Conservation (phyloP, 1,139 yeast species). For the Suhomyces choctaworum region DNA sequence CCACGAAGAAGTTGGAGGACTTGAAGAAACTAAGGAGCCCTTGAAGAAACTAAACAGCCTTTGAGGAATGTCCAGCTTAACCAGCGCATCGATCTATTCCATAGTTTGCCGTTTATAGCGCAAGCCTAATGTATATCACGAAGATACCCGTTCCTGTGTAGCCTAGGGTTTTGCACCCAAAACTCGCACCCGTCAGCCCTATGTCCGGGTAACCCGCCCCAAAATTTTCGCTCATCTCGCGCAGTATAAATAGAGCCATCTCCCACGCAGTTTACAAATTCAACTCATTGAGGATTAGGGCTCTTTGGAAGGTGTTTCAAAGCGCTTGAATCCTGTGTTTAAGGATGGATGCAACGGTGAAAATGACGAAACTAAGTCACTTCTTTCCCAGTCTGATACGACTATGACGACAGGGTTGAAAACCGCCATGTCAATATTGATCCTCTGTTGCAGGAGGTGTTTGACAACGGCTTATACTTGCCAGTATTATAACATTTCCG, state of each 20-base stretch:
- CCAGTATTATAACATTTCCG: constrained; percentile 80
- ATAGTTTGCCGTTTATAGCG: no score
- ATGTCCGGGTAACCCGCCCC: constrained; percentile 15
- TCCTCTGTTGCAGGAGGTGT: constrained; percentile 40
- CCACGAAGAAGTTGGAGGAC: constrained; percentile 23
- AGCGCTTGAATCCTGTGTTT: constrained; percentile 9
- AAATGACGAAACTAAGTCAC: constrained; percentile 62
- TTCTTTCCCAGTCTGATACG: constrained; percentile 85
- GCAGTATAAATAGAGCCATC: constrained; percentile 14
- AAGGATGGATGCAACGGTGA: constrained; percentile 14
- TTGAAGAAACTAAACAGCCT: no score
- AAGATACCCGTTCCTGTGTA: no score
- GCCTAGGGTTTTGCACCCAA: constrained; percentile 9
- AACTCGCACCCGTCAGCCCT: neutral
- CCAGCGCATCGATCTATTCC: no score
- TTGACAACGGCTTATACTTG: constrained; percentile 64
- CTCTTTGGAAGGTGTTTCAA: constrained; percentile 10
- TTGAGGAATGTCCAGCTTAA: no score
- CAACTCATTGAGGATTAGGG: constrained; percentile 6
- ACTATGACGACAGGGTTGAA: constrained; percentile 82
- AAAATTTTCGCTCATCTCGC: constrained; percentile 10
- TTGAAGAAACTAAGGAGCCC: constrained; percentile 22
- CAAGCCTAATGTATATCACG: no score
- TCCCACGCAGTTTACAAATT: constrained; percentile 3
- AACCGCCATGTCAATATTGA: constrained; percentile 49